Base-by-base conservation (phyloP, 2,329 filamentous ascomycete genomes). In the Epichloe aotearoae region DNA sequence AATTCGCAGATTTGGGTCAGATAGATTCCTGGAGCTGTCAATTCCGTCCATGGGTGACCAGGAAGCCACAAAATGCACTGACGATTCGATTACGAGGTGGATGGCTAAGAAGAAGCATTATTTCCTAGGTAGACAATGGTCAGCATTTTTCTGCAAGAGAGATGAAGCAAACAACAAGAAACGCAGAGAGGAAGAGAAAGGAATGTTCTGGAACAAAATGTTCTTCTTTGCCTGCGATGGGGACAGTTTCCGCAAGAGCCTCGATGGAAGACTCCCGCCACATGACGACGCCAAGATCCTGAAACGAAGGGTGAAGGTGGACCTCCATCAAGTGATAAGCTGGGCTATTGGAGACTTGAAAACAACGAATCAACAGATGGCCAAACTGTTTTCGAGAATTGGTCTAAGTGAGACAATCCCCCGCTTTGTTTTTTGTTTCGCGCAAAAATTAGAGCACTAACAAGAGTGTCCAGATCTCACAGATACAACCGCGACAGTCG, bases 341-440 rank as follows among this genome's bases (percentile, higher is more conserved):
- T 81, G 76, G 76, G 68, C 79, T 0, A 61, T 82, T 30, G 67
- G 73, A 20, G 61, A 73, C 2, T 57, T 64, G 3, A 52, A 62
- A 1, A 82, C 78, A 51, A 56, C 62, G 3, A 8, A 60, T 0
- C 73, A 82, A 52, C 65, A 73, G 0, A 65, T 70, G 5, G 63
- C 76, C 2, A 84, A 83, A 54, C 62, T 82, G 0, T 84, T 82
- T 55, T 75, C 77, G 0, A 72, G 80, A 10, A 73, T 82, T 39
- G 62, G 73, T 2, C 64, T 82, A 1, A 77, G 76, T 79, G 62
- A 56, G 64, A 55, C 12, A 20, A 7, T 1, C 4, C 8, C 10
- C 8, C 10, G 12, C 3, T 37, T 12, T 46, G 1, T 20, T 6
- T 46, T 15, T 15, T 3, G 7, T 34, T 46, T n/a, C 6, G 1